Conservation (phyloP, 495 filamentous ascomycete species). For the Neurospora sp. region DNA sequence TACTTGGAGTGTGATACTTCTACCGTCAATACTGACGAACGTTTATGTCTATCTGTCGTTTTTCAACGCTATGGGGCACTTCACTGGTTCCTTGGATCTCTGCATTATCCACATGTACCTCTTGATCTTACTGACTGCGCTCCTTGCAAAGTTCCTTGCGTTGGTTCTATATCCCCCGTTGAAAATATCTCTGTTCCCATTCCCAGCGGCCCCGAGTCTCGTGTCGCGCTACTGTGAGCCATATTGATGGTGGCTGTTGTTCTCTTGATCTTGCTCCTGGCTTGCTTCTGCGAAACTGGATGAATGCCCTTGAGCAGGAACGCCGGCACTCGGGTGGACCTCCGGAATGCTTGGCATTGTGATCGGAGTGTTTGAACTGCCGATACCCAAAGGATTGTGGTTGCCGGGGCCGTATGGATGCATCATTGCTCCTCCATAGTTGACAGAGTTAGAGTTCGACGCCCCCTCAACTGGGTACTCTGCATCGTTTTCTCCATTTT, state of each 20-base stretch:
- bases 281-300: background rate
- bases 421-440: background rate
- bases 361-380: background rate
- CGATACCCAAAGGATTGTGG: background rate
- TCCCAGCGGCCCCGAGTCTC: too few species aligned
- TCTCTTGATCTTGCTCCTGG: background rate
- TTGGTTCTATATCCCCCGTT: too few species aligned
- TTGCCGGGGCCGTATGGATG: background rate
- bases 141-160: background rate
- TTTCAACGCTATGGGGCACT: background rate
- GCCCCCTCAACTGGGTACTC: background rate
- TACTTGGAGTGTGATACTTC: background rate
- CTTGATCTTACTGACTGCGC: background rate
- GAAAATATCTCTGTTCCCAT: too few species aligned
- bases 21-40: background rate
- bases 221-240: background rate
- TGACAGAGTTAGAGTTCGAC: background rate
- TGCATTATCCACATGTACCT: too few species aligned
- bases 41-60: background rate
- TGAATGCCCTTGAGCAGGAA: background rate
- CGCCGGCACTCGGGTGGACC: background rate
- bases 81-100: background rate
- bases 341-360: background rate
- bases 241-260: background rate
- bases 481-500: too few species aligned